phyloP scores from a whole-genome alignment of 345 rosid species.

The Pseudoturritis turrita region DNA sequence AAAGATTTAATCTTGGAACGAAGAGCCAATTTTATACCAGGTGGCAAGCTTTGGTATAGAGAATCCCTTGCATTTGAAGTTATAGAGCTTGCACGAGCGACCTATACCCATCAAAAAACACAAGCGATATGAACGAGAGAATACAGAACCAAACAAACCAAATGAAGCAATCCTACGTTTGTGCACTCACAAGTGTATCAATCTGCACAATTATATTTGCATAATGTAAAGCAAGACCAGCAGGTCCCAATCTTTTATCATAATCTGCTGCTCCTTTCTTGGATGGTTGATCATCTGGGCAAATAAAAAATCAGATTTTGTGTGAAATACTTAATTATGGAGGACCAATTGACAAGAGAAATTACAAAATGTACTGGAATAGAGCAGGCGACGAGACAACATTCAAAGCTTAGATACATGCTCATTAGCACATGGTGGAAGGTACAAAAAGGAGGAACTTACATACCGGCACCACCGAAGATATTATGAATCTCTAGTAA shows the following conservation, averaged over 20 bases:
- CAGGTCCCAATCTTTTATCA: constrained; percentile 60
- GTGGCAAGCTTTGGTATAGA: constrained; percentile 82
- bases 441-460: constrained; percentile 30
- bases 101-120: constrained; percentile 41
- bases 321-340: background rate
- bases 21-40: constrained; percentile 59
- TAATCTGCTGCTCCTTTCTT: constrained; percentile 29
- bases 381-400: background rate
- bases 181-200: constrained; percentile 68
- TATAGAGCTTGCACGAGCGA: constrained; percentile 73
- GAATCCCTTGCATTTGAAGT: constrained; percentile 84
- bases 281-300: constrained; percentile 28
- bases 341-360: background rate
- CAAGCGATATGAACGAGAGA: background rate
- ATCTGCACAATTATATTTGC: constrained; percentile 75
- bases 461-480: constrained; percentile 70
- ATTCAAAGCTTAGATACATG: background rate
- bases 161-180: constrained; percentile 7
- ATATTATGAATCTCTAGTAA: constrained; percentile 71
- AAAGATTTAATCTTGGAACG: constrained; percentile 63
- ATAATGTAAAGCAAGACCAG: constrained; percentile 87
- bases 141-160: constrained; percentile 14
- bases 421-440: constrained; percentile 5
- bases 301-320: background rate
- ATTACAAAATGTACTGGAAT: background rate